Base-by-base conservation (phyloP, 2,329 filamentous ascomycete species). In the Fusarium circinatum region DNA sequence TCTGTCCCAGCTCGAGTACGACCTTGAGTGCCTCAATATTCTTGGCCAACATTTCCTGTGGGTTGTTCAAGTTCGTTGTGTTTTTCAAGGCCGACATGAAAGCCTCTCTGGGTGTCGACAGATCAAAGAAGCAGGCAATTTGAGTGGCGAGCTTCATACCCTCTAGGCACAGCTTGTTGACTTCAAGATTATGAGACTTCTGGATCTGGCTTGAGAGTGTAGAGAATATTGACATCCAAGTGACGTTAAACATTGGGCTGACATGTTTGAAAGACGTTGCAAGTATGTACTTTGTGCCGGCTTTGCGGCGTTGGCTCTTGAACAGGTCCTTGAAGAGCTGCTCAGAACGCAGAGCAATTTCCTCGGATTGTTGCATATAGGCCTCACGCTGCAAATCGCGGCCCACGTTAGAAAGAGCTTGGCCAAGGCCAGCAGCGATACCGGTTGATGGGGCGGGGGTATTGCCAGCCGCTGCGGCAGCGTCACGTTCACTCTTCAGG, bases 201-300 rank as follows among this genome's bases (percentile, higher is more conserved):
- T 98, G 96, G 81, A 96, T 95, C 76, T 97, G 94, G 57, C 94
- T 95, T 3, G 96, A 98, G 32, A 99, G 88, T 0, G 95, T 95
- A 10, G 96, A 98, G 79, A 99, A 93, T 82, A 98, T 97, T 15
- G 96, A 98, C 96, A 98, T 99, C 96, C 96, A 99, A 0, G 95
- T 97, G 30, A 98, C 95, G 78, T 98, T 95, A 79, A 99, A 98
- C 96, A 99, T 99, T 2, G 96, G 95, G 0, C 96, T 96, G 56
- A 98, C 93, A 81, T 99, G 96, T 77, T 94, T 96, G 81, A 94
- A 95, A 0, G 95, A 98, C 4, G 94, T 96, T 8, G 96, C 96
- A 3, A 94, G 93, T 62, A 99, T 97, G 82, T 96, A 99, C 86
- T 91, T 83, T 87, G 92, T 78, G 82, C 91, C 84, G 80, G 89